phyloP scores from a whole-genome alignment of 148 eudicot species.

The Heliamphora exappendiculata region DNA sequence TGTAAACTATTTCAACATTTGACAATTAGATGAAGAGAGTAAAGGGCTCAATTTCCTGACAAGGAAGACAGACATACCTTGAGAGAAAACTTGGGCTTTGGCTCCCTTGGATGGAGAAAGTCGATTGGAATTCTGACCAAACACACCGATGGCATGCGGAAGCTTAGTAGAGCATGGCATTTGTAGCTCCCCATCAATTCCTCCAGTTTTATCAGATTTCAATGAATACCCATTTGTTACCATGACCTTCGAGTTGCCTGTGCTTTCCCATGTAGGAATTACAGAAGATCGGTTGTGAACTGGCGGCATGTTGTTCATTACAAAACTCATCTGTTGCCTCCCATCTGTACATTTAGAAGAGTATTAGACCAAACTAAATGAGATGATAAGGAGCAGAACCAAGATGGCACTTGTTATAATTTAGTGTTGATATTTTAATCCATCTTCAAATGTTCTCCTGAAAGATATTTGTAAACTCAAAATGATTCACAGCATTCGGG shows the following conservation, averaged over 20 bases:
- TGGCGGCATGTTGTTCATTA: constrained; percentile 39
- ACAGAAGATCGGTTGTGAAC: constrained; percentile 36
- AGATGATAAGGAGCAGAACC: not conserved
- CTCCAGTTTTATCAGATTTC: constrained; percentile 33
- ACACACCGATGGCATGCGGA: constrained; percentile 29
- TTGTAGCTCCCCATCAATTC: constrained; percentile 32
- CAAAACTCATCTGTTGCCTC: constrained; percentile 53
- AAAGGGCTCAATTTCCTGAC: not conserved
- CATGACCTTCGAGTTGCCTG: constrained; percentile 42
- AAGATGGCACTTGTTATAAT: not conserved
- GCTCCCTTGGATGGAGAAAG: constrained; percentile 40
- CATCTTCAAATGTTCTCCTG: not conserved
- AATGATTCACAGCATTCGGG: no score
- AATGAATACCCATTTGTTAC: constrained; percentile 31
- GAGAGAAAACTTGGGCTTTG: constrained; percentile 38
- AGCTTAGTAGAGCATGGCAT: constrained; percentile 29
- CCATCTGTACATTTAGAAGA: constrained; percentile 40
- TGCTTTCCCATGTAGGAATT: constrained; percentile 40
- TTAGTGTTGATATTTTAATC: not conserved
- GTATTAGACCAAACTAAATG: constrained; percentile 1
- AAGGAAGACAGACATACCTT: constrained; percentile 37
- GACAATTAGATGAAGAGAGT: not conserved
- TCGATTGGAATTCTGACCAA: constrained; percentile 32
- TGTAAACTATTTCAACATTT: not conserved
- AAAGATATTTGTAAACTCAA: no score